Conservation (phyloP, 2,329 filamentous ascomycete species). For the Fusarium veterinarium region DNA sequence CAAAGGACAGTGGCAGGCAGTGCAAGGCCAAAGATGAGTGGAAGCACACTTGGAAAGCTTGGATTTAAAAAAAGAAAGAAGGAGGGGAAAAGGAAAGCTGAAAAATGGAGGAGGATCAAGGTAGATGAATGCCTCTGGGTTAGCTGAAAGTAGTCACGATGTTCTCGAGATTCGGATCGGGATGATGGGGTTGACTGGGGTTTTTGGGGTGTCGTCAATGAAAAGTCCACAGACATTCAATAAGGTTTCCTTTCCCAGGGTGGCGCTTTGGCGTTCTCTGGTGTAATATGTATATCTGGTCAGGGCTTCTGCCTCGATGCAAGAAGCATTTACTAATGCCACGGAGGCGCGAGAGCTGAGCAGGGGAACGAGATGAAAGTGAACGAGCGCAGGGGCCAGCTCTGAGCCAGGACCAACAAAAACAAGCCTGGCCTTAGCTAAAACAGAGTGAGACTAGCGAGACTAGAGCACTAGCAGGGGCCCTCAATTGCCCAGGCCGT, state of each 20-base stretch:
- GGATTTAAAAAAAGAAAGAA: conserved; percentile 15
- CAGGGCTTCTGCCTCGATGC: conserved; percentile 32
- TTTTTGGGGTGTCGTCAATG: conserved; percentile 41
- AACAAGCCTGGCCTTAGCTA: conserved; percentile 20
- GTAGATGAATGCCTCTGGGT: conserved; percentile 30
- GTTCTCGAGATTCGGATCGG: conserved; percentile 38
- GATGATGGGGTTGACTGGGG: conserved; percentile 36
- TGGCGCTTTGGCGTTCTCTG: conserved; percentile 43
- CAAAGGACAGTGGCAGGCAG: conserved; percentile 5
- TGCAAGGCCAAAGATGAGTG: not conserved
- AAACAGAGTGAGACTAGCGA: conserved; percentile 23
- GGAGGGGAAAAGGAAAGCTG: conserved; percentile 10
- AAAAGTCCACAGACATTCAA: conserved; percentile 39
- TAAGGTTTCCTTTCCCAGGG: conserved; percentile 43
- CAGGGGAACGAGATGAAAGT: conserved; percentile 23
- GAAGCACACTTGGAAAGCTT: conserved; percentile 3
- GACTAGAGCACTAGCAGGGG: conserved; percentile 8
- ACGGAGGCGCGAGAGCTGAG: not conserved
- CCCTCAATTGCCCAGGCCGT: conserved; percentile 31
- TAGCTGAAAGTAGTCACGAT: conserved; percentile 40
- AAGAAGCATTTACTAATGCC: conserved; percentile 10
- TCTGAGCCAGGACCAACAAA: conserved; percentile 8
- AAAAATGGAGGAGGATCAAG: conserved; percentile 31
- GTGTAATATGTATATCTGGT: conserved; percentile 44
- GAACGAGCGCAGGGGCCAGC: conserved; percentile 30